Evolutionary conservation across 2,329 filamentous ascomycete species (phyloP).

Genomic region (Aspergillus sp.): DNA sequence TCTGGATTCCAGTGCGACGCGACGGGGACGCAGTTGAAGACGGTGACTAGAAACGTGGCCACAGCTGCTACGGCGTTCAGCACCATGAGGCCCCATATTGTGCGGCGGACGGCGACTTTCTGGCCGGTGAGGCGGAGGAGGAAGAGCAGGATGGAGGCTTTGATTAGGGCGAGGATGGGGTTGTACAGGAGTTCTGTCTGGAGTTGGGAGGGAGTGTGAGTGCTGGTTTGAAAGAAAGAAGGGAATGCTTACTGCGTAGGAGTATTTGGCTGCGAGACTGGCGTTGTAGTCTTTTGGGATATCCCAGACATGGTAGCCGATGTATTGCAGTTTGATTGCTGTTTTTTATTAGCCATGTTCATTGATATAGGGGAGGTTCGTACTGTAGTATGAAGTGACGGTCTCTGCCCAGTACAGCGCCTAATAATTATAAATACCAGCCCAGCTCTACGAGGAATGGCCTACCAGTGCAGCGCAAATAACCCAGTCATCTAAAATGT

Average conservation of each 20-base stretch:
- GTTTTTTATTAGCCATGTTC: too few species aligned
- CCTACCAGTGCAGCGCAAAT: constrained; percentile 10
- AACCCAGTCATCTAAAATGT: constrained; percentile 11
- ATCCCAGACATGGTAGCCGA: constrained; percentile 10
- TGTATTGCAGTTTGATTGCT: constrained; percentile 8
- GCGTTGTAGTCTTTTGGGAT: constrained; percentile 1
- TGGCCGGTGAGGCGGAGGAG: constrained; percentile 29
- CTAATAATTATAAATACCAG: background rate
- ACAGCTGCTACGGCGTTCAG: constrained; percentile 22
- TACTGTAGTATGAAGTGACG: constrained; percentile 17
- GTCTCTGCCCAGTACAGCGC: constrained; percentile 19
- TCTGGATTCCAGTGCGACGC: constrained; percentile 25
- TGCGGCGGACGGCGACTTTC: constrained; percentile 19
- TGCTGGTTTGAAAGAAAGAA: background rate
- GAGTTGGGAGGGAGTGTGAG: background rate
- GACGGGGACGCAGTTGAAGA: constrained; percentile 33
- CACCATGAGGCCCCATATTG: constrained; percentile 21
- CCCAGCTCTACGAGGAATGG: background rate
- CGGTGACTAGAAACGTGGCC: constrained; percentile 26
- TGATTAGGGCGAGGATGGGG: constrained; percentile 29
- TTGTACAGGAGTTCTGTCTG: constrained; percentile 28
- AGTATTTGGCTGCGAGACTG: constrained; percentile 10
- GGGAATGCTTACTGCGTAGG: constrained; percentile 13
- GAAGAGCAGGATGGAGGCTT: constrained; percentile 31
- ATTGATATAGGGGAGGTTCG: too few species aligned